Conservation (phyloP, 2,329 filamentous ascomycete genomes). For the Knufia fluminis region DNA sequence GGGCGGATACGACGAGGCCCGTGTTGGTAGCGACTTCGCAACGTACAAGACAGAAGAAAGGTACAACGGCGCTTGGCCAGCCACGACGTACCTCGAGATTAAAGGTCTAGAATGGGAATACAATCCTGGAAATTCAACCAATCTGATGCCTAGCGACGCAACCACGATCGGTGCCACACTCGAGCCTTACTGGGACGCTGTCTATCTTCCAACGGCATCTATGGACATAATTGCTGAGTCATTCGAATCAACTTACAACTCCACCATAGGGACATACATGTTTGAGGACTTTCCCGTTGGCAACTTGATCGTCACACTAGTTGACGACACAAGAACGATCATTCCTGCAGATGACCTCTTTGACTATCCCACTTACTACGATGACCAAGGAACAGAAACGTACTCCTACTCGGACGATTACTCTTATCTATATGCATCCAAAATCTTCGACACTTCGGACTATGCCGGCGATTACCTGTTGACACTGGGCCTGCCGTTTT, state of each 20-base stretch:
- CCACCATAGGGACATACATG: not conserved
- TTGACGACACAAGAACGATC: not conserved
- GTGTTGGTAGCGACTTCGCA: not conserved
- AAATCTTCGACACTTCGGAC: too few relatives aligned
- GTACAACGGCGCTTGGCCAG: too few relatives aligned
- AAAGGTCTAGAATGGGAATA: not conserved
- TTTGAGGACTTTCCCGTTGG: not conserved
- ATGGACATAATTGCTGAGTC: too few relatives aligned
- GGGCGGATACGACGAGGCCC: not conserved
- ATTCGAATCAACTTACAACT: not conserved
- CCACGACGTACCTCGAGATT: too few relatives aligned
- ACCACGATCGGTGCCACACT: not conserved
- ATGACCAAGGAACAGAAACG: not conserved
- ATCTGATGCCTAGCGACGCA: not conserved
- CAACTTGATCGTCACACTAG: not conserved
- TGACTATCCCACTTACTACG: not conserved
- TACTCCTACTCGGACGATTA: not conserved
- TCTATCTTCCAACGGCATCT: too few relatives aligned
- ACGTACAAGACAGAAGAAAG: too few relatives aligned
- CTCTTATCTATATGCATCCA: not conserved
- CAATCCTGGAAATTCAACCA: not conserved
- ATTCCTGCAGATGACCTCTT: not conserved
- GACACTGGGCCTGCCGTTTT: not conserved
- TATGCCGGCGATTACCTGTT: not conserved
- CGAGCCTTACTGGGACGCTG: not conserved